Base-by-base conservation (phyloP, 768 basidiomycete genomes). In the Mycena sanguinolenta region DNA sequence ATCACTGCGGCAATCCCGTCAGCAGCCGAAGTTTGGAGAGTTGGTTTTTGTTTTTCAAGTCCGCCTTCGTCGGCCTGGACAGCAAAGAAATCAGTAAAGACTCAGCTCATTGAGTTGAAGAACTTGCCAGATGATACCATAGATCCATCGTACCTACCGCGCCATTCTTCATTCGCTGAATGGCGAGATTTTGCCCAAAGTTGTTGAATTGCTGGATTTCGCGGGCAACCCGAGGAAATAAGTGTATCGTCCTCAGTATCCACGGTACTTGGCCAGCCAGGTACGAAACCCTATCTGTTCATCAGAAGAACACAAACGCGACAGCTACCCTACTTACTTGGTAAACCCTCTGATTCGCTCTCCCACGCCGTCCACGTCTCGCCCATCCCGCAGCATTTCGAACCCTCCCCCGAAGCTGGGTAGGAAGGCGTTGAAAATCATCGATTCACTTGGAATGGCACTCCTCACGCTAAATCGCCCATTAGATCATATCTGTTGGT, bases 341-440 rank as follows among this genome's bases (percentile, higher is more conserved):
- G 86, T 75, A 23, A 82, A 83, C 21, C 77, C 79, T 73, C 85
- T 82, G 12, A 88, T 74, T 23, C 84, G 74, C 28, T 82, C 78
- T 83, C 85, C 86, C 4, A 86, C 75, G 10, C 82, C 80, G 21
- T 82, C 80, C 46, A 78, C 77, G 71, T 90, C 88, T 2, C 84
- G 83, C 53, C 71, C 62, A 76, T 85, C 82, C 0, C 69, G 72
- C 58, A 85, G 63, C 57, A 83, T 69, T 50, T 83, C 80, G 38
- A 73, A 73, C 16, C 73, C 76, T 7, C 75, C 76, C 14, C 76
- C 72, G 60, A 75, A 75, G 14, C 72, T 73, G 58, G 21, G n/a
- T 46, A 19, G n/a, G 4, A 17, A 4, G 2, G 7, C n/a, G n/a
- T n/a, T n/a, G n/a, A n/a, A 46, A 5, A 17, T 46, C 44, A n/a